Base-by-base conservation (phyloP, 2,329 filamentous ascomycete species). In the Scedosporium apiospermum region DNA sequence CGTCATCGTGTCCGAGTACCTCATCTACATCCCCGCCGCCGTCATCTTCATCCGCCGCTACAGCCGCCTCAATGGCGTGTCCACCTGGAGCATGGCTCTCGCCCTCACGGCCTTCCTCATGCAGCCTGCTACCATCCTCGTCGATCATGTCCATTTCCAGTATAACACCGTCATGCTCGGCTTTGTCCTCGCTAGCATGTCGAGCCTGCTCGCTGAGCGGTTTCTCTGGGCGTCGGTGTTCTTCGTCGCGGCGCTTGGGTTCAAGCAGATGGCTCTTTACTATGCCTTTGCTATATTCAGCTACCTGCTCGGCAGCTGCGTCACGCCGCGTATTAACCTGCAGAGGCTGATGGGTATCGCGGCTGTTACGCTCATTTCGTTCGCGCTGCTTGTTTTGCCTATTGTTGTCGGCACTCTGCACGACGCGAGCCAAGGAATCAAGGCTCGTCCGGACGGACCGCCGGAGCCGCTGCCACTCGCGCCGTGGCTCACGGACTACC, bases 111-210 rank as follows among this genome's bases (percentile, higher is more conserved):
- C 93, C 1, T 88, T 99, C 64, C 80, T 99, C 30, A 89, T 99
- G 86, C 95, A 98, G 72, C 95, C 95, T 1, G 87, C 87, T 3
- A 91, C 88, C 0, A 92, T 98, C 44, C 84, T 99, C 30, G 89
- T 99, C 68, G 95, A 99, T 72, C 93, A 99, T 71, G 90, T 93
- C 6, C 95, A 88, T 71, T 99, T 99, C 73, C 95, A 99, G 76
- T 99, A 97, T 76, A 99, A 99, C 73, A 96, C 93, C 0, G 93
- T 99, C 60, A 99, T 99, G 95, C 86, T 99, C 16, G 95, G 96
- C 2, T 85, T 98, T 58, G 86, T 95, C 9, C 79, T 96, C 34
- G 91, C 91, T 0, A 91, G 88, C 69, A 86, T 97, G 78, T 95
- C 93, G 51, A 95, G 90, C 73, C 89, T 98, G 76, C 75, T 96